Evolutionary conservation across 371 early-diverging fungal genomes (phyloP).

Genomic region (Furculomyces boomerangus): DNA sequence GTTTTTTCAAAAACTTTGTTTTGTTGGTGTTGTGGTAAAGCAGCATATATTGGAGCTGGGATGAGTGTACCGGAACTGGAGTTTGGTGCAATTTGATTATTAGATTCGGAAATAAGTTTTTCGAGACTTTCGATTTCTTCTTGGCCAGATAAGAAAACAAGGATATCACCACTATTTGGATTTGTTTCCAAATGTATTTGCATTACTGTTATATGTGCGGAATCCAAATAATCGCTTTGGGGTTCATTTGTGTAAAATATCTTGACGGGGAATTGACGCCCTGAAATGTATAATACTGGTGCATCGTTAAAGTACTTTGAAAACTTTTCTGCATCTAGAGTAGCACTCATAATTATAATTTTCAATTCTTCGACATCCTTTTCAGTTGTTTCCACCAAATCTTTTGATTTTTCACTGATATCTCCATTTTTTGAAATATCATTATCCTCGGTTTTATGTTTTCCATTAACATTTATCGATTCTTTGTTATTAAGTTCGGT

Average conservation of each 20-base stretch:
- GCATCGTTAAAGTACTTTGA: conserved; percentile 73
- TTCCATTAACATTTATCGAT: no score
- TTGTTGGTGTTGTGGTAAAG: conserved; percentile 75
- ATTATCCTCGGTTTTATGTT: no score
- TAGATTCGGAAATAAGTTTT: conserved; percentile 47
- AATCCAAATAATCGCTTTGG: conserved; percentile 79
- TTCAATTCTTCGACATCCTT: conserved; percentile 42
- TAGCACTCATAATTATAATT: conserved; percentile 95
- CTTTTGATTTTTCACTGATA: background rate
- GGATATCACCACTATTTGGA: conserved; percentile 52
- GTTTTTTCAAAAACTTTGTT: conserved; percentile 73
- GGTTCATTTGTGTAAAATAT: conserved; percentile 56
- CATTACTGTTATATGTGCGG: conserved; percentile 65
- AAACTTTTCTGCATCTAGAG: conserved; percentile 83
- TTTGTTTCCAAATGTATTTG: conserved; percentile 77
- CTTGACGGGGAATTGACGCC: conserved; percentile 76
- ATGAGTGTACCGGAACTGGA: conserved; percentile 18
- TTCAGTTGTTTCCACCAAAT: background rate
- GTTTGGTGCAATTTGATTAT: conserved; percentile 8
- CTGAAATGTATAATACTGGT: conserved; percentile 62
- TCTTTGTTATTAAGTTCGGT: no score
- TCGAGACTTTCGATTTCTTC: conserved; percentile 83
- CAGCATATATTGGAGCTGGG: conserved; percentile 65
- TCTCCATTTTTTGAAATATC: no score
- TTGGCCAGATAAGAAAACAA: conserved; percentile 87